phyloP scores from a whole-genome alignment of 2,329 filamentous ascomycete species.

The Fusarium tupiense region DNA sequence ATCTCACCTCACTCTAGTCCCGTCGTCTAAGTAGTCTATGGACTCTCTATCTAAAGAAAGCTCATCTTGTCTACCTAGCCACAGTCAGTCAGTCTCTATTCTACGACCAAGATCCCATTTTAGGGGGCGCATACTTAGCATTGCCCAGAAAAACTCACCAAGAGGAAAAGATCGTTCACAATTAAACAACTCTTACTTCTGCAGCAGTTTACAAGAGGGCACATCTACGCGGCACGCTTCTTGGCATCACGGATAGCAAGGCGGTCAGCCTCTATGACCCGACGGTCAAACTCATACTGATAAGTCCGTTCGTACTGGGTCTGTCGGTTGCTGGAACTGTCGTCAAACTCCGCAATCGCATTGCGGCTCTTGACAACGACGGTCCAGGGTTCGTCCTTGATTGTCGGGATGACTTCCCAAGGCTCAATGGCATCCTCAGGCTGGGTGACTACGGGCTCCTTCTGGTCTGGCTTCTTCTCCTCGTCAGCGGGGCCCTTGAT shows the following conservation, averaged over 20 bases:
- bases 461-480: too few species aligned
- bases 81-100: not conserved
- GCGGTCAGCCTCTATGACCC: not conserved
- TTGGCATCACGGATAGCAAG: rapidly evolving
- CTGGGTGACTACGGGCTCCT: too few species aligned
- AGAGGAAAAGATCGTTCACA: not conserved
- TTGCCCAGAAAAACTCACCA: not conserved
- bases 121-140: not conserved
- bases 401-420: not conserved
- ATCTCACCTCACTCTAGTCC: not conserved
- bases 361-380: not conserved
- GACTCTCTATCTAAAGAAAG: not conserved
- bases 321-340: not conserved
- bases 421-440: too few species aligned
- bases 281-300: rapidly evolving
- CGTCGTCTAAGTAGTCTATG: not conserved
- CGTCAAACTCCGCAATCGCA: rapidly evolving
- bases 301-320: rapidly evolving
- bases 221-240: not conserved
- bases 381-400: not conserved
- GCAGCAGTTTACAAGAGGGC: not conserved
- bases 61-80: not conserved
- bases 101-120: not conserved
- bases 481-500: not conserved
- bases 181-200: not conserved